Base-by-base conservation (phyloP, 2,329 filamentous ascomycete species). In the Ophiosphaerella herpotricha region DNA sequence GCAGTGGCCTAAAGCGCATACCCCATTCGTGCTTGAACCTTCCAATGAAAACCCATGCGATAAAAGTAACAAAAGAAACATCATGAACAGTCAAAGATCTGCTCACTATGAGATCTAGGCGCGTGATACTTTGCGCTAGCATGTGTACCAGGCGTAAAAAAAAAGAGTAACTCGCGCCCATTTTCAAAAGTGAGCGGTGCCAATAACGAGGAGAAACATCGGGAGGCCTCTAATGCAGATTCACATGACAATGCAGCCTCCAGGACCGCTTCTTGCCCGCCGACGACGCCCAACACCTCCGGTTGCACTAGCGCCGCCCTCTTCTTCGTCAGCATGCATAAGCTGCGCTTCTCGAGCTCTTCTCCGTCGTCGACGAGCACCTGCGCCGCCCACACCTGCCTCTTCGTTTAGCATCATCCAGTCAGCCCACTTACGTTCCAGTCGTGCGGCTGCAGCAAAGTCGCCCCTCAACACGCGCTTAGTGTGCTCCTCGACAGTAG, bases 351-450 rank as follows among this genome's bases (percentile, higher is more conserved):
- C 90, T 39, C 92, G 82, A 2, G 90, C 90, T 51, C 92, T 81
- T 42, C 91, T 82, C 56, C 91, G 80, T 50, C 92, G 79, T 45
- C 91, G 80, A 46, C 91, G 80, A 2, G 82, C 78, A 5, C 88
- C 85, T 1, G 68, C 61, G 2, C 87, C 90, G 2, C 77, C 79
- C 2, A 83, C 82, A 2, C 87, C 89, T 0, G 89, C 90, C 70
- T 97, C 93, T 72, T 96, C 91, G 43, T 84, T 89, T 13, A 90
- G 86, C 75, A 95, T 90, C 91, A 97, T 97, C 72, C 91, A 96
- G 46, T 95, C 89, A 0, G 88, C 88, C 93, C 93, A 97, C 71
- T 93, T 95, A 57, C 86, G 82, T 77, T 96, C 92, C 16, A 97
- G 79, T n/a, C 90, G 80, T 33, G 80, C 81, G 0, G 94, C 94